These are phyloP conservation scores for Fomitopsis palustris DNA, from an alignment of 1,284 basidiomycete genomes.

Conservation along the genomic window DNA sequence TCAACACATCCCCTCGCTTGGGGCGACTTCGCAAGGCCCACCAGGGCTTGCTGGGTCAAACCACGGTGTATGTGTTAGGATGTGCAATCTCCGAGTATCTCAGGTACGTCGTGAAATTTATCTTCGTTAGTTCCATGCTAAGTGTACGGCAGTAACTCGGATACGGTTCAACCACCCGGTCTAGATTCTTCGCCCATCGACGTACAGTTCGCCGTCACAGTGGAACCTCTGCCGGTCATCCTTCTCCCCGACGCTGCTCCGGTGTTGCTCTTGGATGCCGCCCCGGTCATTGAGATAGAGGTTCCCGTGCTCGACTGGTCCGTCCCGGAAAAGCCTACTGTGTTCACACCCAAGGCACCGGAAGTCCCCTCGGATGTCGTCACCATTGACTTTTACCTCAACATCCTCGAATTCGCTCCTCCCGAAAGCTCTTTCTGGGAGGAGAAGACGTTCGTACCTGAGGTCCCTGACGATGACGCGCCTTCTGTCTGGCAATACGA, in stretches of 20 bases:
- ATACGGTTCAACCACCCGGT: too few relatives aligned
- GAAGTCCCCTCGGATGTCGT: neutral
- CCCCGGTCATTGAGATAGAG: neutral
- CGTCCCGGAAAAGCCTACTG: neutral
- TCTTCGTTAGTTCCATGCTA: too few relatives aligned
- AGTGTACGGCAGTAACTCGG: too few relatives aligned
- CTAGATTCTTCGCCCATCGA: too few relatives aligned
- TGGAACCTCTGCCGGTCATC: too few relatives aligned
- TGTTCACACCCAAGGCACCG: neutral
- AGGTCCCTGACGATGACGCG: neutral
- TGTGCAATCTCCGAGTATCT: neutral
- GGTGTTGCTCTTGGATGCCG: neutral
- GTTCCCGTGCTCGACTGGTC: neutral
- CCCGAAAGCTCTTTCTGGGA: neutral
- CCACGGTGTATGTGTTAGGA: neutral
- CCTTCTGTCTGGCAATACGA: neutral
- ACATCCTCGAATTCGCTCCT: neutral
- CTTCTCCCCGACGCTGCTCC: neutral
- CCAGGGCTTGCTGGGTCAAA: neutral
- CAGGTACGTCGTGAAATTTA: neutral
- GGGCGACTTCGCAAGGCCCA: neutral
- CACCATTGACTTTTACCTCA: neutral
- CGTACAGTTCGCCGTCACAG: too few relatives aligned
- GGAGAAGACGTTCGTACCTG: neutral
- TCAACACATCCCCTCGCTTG: neutral